A percentile compares a stretch with the other conserved stretches of the same genome.
Conservation (phyloP, 2,329 filamentous ascomycete genomes). For the Helotiales sp. region DNA sequence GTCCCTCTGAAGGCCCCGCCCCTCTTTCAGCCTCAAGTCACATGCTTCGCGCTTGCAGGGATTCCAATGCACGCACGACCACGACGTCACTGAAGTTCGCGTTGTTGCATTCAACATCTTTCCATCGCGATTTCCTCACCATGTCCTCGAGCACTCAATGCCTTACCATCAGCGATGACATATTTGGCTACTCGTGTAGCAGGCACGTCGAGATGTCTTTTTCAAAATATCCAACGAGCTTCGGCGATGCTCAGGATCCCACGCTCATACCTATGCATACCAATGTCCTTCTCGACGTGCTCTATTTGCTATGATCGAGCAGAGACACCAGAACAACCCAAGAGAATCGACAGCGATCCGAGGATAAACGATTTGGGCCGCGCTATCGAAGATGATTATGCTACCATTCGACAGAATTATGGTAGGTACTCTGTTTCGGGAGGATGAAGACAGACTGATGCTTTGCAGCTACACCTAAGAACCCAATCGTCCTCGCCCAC, state of each 20-base stretch:
- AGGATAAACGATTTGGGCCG: constrained; percentile 51
- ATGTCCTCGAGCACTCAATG: constrained; percentile 27
- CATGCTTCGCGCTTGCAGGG: constrained; percentile 25
- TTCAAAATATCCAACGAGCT: constrained; percentile 22
- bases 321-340: neutral
- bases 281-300: constrained; percentile 12
- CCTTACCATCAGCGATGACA: constrained; percentile 28
- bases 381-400: constrained; percentile 61
- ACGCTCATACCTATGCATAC: constrained; percentile 4
- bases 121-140: constrained; percentile 19
- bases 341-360: constrained; percentile 39
- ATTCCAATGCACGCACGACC: neutral
- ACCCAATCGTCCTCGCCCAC: constrained; percentile 66
- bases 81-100: constrained; percentile 29
- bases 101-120: constrained; percentile 8
- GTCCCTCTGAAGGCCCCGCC: neutral
- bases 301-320: neutral
- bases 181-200: constrained; percentile 28
- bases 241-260: neutral
- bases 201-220: constrained; percentile 28
- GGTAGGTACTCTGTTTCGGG: constrained; percentile 36
- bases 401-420: constrained; percentile 57
- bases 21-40: constrained; percentile 14
- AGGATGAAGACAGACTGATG: constrained; percentile 1
- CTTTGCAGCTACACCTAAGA: constrained; percentile 50